phyloP scores from a whole-genome alignment of 805 yeast species.

The Wickerhamia fluorescens region DNA sequence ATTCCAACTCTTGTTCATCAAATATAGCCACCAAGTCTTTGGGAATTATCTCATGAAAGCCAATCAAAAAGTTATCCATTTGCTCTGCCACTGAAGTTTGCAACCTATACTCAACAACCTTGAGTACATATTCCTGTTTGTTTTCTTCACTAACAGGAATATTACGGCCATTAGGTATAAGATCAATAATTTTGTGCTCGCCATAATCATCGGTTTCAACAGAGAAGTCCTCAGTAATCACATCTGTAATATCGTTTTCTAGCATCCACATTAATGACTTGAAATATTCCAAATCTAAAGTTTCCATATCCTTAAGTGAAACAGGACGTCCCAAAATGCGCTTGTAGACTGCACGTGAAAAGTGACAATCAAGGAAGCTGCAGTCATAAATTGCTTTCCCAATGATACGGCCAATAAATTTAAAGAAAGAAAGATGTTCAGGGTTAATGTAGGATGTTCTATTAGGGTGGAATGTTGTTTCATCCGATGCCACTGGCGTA shows the following conservation, averaged over 20 bases:
- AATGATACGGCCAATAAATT: constrained; percentile 87
- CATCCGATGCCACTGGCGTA: constrained; percentile 84
- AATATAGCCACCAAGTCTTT: constrained; percentile 77
- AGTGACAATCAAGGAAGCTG: constrained; percentile 85
- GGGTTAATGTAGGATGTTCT: constrained; percentile 89
- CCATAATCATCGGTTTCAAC: constrained; percentile 93
- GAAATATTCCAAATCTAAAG: constrained; percentile 84
- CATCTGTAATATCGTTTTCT: constrained; percentile 93
- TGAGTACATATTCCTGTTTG: constrained; percentile 80
- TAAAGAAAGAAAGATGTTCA: constrained; percentile 86
- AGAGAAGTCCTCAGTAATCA: constrained; percentile 89
- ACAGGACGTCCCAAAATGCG: constrained; percentile 73
- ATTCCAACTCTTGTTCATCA: constrained; percentile 92
- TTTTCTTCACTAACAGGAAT: constrained; percentile 86
- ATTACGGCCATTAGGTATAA: constrained; percentile 74
- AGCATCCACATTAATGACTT: constrained; percentile 93
- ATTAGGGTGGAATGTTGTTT: constrained; percentile 93
- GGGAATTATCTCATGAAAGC: constrained; percentile 88
- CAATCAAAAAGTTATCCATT: constrained; percentile 74
- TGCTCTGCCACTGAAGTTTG: constrained; percentile 81
- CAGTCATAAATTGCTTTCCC: constrained; percentile 92
- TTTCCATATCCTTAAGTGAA: constrained; percentile 88
- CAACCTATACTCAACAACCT: constrained; percentile 80
- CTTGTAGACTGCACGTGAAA: constrained; percentile 92
- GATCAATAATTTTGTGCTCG: constrained; percentile 75